Base-by-base conservation (phyloP, 1,284 basidiomycete species). In the Trametes hirsuta region DNA sequence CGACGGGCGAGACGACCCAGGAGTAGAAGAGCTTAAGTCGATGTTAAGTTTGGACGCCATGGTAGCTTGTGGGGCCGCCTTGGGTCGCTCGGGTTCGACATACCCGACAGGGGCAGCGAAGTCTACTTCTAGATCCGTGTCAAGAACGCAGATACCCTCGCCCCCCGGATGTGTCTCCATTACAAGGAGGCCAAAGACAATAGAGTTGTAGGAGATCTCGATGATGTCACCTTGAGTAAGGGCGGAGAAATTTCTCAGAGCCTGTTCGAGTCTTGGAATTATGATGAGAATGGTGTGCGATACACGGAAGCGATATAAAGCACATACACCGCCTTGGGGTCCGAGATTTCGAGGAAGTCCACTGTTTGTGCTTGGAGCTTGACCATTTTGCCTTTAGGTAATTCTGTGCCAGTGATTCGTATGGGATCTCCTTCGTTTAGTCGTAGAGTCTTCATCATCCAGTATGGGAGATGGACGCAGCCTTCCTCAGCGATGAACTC, bases 401-500 rank as follows among this genome's bases (percentile, higher is more conserved):
- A 81, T 59, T 91, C 88, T 0, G 91, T 83, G 1, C 96, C 96
- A 1, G 91, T 95, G 45, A 99, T 88, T 39, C 95, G 88, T 62
- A 99, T 93, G 4, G 94, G 89, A 77, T 99, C 97, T 12, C 97
- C 97, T 75, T 99, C 97, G 52, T 90, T 90, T 30, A 99, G 78
- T 25, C 91, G 85, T 9, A 99, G 80, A 8, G 94, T 94, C 76
- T 93, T 94, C 97, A 99, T 99, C 95, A 99, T 98, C 97, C 97
- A 99, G 65, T 95, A 93, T 0, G 97, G 97, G 12, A 99, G 81
- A 78, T 99, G 93, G 2, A 97, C 96, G 21, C 92, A 84, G 14
- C 97, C 97, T 74, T 98, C 96, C 59, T 98, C 93, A 0, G 97
- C 97, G 66, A 98, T 98, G 76, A 99, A 99, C 74, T 99, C 97